Evolutionary conservation across 2,329 filamentous ascomycete genomes (phyloP).

Genomic region (Eutypa lata): DNA sequence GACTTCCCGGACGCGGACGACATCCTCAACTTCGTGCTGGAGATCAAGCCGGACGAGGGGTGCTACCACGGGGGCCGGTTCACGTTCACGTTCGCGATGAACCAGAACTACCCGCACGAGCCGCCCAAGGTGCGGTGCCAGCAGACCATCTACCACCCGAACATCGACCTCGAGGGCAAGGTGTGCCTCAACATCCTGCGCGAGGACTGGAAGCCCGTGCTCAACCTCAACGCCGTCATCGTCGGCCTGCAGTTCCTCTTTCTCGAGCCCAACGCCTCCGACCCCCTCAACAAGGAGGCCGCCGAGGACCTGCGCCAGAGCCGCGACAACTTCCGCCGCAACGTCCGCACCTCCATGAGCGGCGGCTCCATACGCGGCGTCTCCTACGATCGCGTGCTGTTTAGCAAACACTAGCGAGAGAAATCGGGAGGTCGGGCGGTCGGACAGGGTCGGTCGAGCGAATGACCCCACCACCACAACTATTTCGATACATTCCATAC

Average conservation of each 20-base stretch:
- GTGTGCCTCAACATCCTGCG: constrained; percentile 96
- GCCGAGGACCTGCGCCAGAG: constrained; percentile 87
- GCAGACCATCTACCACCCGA: constrained; percentile 98
- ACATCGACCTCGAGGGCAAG: constrained; percentile 96
- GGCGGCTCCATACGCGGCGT: constrained; percentile 73
- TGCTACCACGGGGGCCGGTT: constrained; percentile 87
- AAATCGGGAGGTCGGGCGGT: not conserved
- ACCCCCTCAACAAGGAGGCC: constrained; percentile 97
- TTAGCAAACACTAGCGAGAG: constrained; percentile 37
- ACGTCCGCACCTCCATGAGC: constrained; percentile 79
- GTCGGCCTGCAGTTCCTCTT: constrained; percentile 95
- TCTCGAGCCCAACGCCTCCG: constrained; percentile 93
- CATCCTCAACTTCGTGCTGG: constrained; percentile 79
- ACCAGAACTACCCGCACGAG: constrained; percentile 94
- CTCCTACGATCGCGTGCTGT: constrained; percentile 75
- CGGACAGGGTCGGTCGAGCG: too few relatives aligned
- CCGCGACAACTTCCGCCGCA: constrained; percentile 85
- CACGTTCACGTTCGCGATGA: constrained; percentile 87
- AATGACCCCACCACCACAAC: too few relatives aligned
- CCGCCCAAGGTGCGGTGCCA: constrained; percentile 95
- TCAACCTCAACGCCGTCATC: constrained; percentile 95
- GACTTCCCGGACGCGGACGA: constrained; percentile 80
- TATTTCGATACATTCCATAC: not conserved
- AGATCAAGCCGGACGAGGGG: constrained; percentile 80
- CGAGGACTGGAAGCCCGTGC: constrained; percentile 98